Base-by-base conservation (phyloP, 306 rosid species). In the Cucurbita moschata region DNA sequence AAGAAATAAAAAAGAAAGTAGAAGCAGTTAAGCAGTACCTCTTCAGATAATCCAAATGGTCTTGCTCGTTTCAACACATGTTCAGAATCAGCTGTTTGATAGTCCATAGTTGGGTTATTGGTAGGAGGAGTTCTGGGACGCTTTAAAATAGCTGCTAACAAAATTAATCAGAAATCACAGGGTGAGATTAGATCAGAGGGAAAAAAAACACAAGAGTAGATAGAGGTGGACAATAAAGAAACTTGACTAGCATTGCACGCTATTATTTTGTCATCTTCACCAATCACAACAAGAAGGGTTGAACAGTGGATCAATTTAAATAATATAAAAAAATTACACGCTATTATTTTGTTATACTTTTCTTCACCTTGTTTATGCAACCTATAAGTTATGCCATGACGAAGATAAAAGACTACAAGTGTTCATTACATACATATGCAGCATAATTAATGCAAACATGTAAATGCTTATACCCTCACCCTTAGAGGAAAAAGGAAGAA, bases 101-200 rank as follows among this genome's bases (percentile, higher is more conserved):
- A 91, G 83, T 95, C 99, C 89, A 95, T 85, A 70, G 90, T 83
- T 40, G 96, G 90, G 83, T 88, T 95, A 76, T 88, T 86, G 75
- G 89, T 84, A 67, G 97, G 97, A 82, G 97, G 98, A 81, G 99
- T 91, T 86, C 99, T 89, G 76, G 99, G 97, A 72, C 96, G 96
- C 96, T 95, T 95, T 83, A 89, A 79, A 60, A 88, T 79, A 71
- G 97, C 96, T 84, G 91, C 78, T 77, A 77, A 59, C 75, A 82
- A 21, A 69, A 26, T 69, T 69, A 18, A 26, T 68, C 21, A 68
- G 73, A 68, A 67, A 68, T 21, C 55, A 68, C 12, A 12, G 38
- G 37, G 54, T 66, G 37, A 66, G 19, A 47, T 21, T 68, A 13
- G 6, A 44, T 67, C 54, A 67, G 40, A 23, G 2, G 72, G 4